Evolutionary conservation across 2,329 filamentous ascomycete genomes (phyloP), one percentile per base, ranked within the genome.

Genomic region (Apiospora malaysiana): DNA sequence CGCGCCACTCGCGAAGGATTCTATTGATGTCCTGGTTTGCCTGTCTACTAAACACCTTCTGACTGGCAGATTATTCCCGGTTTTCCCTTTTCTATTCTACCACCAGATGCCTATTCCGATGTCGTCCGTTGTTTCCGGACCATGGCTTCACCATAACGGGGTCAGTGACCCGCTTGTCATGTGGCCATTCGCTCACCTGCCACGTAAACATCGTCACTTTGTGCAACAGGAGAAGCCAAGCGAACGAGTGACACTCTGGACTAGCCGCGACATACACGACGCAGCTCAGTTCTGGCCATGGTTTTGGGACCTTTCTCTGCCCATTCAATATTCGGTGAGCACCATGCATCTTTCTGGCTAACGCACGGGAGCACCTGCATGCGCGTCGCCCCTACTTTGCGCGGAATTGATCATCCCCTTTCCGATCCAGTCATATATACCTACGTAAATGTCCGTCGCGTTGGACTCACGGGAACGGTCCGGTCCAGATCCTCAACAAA

Each of bases 161-260:
- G 51, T 59, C 51, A 59, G 27, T 37, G 51, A 59, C 51, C 51
- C 51, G 51, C 51, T 59, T 59, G 51, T 59, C 51, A 59, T 59
- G 51, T 59, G 51, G 51, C 51, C 51, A 32, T 59, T 59, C 51
- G 51, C 32, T 59, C 51, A 21, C 51, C 51, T 59, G 51, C 51
- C 51, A 59, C 51, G 51, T 59, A 59, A 32, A 59, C 51, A 59
- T 59, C 51, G 51, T 59, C 51, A 59, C 51, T 59, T 27, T 25
- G 51, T 21, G 18, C 25, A 59, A 23, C 4, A 59, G 32, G 25
- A 32, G 51, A 59, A 27, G 51, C 25, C 18, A 32, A 59, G 32
- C 51, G 51, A 59, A 37, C 32, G 9, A 59, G 16, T 37, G 7
- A 37, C 51, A 37, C 51, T 37, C 9, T 23, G n/a, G 21, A 23